Evolutionary conservation across 257 asterid species (phyloP).

Genomic region (Cynanchum wilfordii): DNA sequence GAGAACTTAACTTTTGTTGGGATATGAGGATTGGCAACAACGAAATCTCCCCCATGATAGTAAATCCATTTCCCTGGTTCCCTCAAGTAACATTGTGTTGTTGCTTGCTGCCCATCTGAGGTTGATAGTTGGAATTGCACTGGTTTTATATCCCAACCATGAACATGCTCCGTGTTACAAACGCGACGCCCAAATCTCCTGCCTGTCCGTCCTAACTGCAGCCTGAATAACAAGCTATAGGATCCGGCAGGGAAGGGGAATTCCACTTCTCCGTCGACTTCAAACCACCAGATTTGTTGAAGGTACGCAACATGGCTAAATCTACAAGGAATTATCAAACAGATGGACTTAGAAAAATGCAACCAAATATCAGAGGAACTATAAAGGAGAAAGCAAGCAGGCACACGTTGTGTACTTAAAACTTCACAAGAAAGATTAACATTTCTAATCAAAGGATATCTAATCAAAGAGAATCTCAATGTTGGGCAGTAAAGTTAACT

Average conservation of each 20-base stretch:
- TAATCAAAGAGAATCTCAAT: not conserved
- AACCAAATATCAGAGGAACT: not conserved
- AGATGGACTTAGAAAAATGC: not conserved
- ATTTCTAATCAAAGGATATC: not conserved
- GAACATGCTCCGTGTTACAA: slow-evolving; percentile 66
- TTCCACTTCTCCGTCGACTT: slow-evolving; percentile 77
- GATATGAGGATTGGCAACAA: slow-evolving; percentile 28
- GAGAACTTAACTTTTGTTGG: slow-evolving; percentile 63
- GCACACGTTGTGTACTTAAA: not conserved
- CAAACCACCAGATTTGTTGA: slow-evolving; percentile 98
- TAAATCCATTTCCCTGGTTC: slow-evolving; percentile 71
- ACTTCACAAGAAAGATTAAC: not conserved
- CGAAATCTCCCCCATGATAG: slow-evolving; percentile 76
- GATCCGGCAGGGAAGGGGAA: slow-evolving; percentile 80
- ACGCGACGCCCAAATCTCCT: slow-evolving; percentile 63
- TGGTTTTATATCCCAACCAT: slow-evolving; percentile 89
- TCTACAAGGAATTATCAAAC: slow-evolving; percentile 26
- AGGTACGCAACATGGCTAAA: slow-evolving; percentile 78
- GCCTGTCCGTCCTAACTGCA: slow-evolving; percentile 63
- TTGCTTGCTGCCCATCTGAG: slow-evolving; percentile 66
- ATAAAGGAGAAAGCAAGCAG: not conserved
- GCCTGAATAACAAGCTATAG: slow-evolving; percentile 71
- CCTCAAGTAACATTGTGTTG: slow-evolving; percentile 68
- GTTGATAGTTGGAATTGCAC: slow-evolving; percentile 72
- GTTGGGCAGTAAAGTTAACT: not conserved